Evolutionary conservation across 148 eudicot species (phyloP).

Genomic region (Talinum fruticosum): DNA sequence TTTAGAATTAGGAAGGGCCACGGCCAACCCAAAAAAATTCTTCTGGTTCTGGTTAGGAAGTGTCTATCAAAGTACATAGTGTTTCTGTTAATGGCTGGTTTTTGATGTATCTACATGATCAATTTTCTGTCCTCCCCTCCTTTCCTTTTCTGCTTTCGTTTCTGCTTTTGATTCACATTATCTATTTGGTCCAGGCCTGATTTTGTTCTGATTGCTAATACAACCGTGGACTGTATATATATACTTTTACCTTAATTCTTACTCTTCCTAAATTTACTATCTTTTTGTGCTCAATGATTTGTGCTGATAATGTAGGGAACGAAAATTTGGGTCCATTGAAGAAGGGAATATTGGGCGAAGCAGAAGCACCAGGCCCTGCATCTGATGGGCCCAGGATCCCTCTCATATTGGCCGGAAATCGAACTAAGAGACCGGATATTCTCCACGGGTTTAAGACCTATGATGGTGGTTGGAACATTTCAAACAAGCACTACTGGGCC

Average conservation of each 20-base stretch:
- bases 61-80: slow-evolving; percentile 8
- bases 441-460: slow-evolving; percentile 59
- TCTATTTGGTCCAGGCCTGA: not conserved
- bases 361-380: slow-evolving; percentile 71
- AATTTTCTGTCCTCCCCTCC: not conserved
- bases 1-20: not conserved
- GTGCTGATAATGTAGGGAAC: slow-evolving; percentile 41
- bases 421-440: slow-evolving; percentile 85
- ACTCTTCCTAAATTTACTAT: not conserved
- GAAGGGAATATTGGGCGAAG: slow-evolving; percentile 43
- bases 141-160: not conserved
- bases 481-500: slow-evolving; percentile 91
- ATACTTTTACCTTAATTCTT: not conserved
- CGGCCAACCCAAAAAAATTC: not conserved
- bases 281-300: slow-evolving; percentile 2
- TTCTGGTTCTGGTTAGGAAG: slow-evolving; percentile 9
- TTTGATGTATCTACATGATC: slow-evolving; percentile 19
- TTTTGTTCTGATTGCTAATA: slow-evolving; percentile 1
- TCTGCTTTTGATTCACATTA: not conserved
- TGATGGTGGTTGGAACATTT: slow-evolving; percentile 88
- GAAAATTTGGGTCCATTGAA: slow-evolving; percentile 53
- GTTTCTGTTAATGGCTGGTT: slow-evolving; percentile 18
- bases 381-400: slow-evolving; percentile 39
- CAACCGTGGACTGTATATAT: not conserved
- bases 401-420: slow-evolving; percentile 65